Evolutionary conservation across 1,139 yeast genomes (phyloP).

Genomic region (Arxiozyma telluris): DNA sequence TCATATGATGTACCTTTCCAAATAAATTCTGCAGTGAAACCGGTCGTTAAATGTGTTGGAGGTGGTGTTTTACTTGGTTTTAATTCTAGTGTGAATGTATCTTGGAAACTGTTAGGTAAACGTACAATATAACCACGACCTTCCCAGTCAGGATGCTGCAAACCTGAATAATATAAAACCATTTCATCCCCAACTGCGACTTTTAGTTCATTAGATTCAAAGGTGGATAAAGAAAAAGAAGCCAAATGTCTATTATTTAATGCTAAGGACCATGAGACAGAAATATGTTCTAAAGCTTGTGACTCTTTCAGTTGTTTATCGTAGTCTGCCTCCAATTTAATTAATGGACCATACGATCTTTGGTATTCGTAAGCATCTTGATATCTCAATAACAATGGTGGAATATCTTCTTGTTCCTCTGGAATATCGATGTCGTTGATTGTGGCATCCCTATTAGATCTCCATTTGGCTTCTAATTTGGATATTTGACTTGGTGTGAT

Average conservation of each 20-base stretch:
- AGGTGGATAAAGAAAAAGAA: conserved; percentile 57
- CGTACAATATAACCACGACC: conserved; percentile 64
- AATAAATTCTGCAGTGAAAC: conserved; percentile 77
- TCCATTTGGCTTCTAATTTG: conserved; percentile 76
- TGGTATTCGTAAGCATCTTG: conserved; percentile 83
- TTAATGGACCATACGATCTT: conserved; percentile 74
- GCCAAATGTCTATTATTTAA: conserved; percentile 59
- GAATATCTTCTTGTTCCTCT: conserved; percentile 51
- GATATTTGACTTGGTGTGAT: conserved; percentile 60
- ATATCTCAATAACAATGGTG: conserved; percentile 69
- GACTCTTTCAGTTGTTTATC: conserved; percentile 71
- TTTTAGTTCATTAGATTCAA: conserved; percentile 56
- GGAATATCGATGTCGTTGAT: conserved; percentile 46
- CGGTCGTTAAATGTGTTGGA: conserved; percentile 49
- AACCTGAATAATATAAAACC: conserved; percentile 50
- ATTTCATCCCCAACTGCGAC: conserved; percentile 87
- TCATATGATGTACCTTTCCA: conserved; percentile 84
- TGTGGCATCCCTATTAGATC: conserved; percentile 59
- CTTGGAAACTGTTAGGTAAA: conserved; percentile 60
- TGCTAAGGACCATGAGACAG: conserved; percentile 68
- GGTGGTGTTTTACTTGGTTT: conserved; percentile 32
- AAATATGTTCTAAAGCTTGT: conserved; percentile 65
- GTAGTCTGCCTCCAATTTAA: conserved; percentile 71
- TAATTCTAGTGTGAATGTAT: conserved; percentile 68
- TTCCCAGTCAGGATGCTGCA: conserved; percentile 52